These are phyloP conservation scores for Trichocladium antarcticum DNA, from an alignment of 495 filamentous ascomycete genomes.

Conservation along the genomic window DNA sequence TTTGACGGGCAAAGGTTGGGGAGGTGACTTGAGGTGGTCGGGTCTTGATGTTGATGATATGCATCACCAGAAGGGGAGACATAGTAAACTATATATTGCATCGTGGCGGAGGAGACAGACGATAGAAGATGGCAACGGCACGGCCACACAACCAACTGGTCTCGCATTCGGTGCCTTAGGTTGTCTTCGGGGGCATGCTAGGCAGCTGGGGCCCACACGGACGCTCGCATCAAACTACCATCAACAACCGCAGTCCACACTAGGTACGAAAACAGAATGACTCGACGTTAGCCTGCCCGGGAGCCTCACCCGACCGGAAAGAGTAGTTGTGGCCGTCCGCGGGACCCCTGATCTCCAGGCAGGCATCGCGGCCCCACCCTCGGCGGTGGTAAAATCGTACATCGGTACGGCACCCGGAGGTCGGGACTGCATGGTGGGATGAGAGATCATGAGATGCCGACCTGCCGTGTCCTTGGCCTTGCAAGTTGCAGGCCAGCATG, in stretches of 20 bases:
- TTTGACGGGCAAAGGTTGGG: not conserved
- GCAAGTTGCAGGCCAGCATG: no score
- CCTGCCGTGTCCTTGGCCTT: no score
- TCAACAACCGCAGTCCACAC: not conserved
- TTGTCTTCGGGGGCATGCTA: constrained; percentile 3
- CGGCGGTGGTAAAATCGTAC: no score
- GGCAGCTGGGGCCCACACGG: constrained; percentile 10
- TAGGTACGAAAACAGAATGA: not conserved
- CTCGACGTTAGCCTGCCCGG: constrained; percentile 6
- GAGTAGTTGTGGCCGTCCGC: not conserved
- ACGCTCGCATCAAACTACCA: not conserved
- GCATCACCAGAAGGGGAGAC: not conserved
- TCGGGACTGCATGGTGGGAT: no score
- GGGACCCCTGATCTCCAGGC: no score
- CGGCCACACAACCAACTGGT: not conserved
- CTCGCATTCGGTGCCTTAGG: constrained; percentile 4
- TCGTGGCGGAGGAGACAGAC: not conserved
- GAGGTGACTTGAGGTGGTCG: not conserved
- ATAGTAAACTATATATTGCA: constrained; percentile 7
- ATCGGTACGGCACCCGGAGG: no score
- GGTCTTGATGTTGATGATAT: not conserved
- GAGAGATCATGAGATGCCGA: no score
- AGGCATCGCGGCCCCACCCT: no score
- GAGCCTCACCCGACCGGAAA: constrained; percentile 4
- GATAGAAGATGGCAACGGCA: not conserved